phyloP scores from a whole-genome alignment of 2,329 filamentous ascomycete genomes.

The Endoconidiophora polonica region DNA sequence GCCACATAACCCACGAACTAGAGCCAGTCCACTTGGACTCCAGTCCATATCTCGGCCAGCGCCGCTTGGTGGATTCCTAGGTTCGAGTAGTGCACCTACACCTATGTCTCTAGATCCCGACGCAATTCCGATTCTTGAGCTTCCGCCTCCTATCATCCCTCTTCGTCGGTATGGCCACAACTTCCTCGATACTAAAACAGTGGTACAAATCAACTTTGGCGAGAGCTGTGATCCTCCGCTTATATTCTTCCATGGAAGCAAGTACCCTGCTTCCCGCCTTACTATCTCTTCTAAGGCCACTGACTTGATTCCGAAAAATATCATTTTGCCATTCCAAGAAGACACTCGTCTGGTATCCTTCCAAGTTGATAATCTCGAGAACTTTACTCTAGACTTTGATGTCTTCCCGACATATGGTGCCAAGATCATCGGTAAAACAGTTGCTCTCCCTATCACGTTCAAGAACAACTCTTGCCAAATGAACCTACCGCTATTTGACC shows the following conservation, averaged over 20 bases:
- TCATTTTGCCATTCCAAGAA: slow-evolving; percentile 89
- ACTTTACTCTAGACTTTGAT: slow-evolving; percentile 91
- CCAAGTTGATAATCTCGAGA: slow-evolving; percentile 84
- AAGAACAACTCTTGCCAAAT: slow-evolving; percentile 49
- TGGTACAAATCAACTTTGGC: slow-evolving; percentile 76
- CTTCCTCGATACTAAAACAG: slow-evolving; percentile 94
- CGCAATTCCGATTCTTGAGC: slow-evolving; percentile 76
- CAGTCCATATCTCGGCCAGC: slow-evolving; percentile 21
- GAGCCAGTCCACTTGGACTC: slow-evolving; percentile 27
- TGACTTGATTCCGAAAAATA: slow-evolving; percentile 89
- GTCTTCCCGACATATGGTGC: slow-evolving; percentile 95
- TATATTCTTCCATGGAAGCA: slow-evolving; percentile 91
- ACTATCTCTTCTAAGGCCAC: slow-evolving; percentile 95
- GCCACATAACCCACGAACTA: slow-evolving; percentile 32
- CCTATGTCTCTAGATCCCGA: slow-evolving; percentile 62
- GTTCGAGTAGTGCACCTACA: slow-evolving; percentile 33
- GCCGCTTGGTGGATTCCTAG: slow-evolving; percentile 24
- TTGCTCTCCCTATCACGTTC: slow-evolving; percentile 79
- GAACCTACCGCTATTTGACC: slow-evolving; percentile 82
- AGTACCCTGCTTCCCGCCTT: slow-evolving; percentile 84
- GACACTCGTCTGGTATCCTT: slow-evolving; percentile 88
- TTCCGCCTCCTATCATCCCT: slow-evolving; percentile 92
- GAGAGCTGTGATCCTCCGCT: slow-evolving; percentile 57
- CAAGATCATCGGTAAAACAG: slow-evolving; percentile 91
- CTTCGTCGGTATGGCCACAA: slow-evolving; percentile 92